Evolutionary conservation across 192 early-diverging fungal genomes (phyloP).

Genomic region (Coemansia sp.): DNA sequence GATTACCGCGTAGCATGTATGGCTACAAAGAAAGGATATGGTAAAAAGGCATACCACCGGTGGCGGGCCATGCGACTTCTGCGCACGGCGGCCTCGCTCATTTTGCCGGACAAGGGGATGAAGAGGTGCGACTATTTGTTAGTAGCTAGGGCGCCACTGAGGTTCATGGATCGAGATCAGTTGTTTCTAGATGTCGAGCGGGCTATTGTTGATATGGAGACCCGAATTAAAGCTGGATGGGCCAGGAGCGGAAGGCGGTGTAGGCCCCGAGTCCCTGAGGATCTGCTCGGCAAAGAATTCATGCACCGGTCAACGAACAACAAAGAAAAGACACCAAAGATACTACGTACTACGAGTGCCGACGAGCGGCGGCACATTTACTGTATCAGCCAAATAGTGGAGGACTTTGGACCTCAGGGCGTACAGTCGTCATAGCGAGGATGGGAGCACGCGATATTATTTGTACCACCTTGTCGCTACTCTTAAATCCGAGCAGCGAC

Average conservation of each 20-base stretch:
- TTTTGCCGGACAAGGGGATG: constrained; percentile 45
- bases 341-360: neutral
- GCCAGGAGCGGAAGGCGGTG: neutral
- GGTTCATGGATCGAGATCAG: constrained; percentile 31
- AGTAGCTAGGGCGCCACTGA: constrained; percentile 14
- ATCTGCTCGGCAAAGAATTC: neutral
- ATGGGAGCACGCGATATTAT: neutral
- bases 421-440: neutral
- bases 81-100: constrained; percentile 30
- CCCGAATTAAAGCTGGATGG: neutral
- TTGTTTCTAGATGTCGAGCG: constrained; percentile 28
- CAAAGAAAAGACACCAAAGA: neutral
- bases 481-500: neutral
- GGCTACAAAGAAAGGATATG: constrained; percentile 36
- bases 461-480: neutral
- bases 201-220: constrained; percentile 21
- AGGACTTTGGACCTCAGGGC: neutral
- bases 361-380: neutral
- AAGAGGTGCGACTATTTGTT: constrained; percentile 48
- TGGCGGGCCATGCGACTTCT: constrained; percentile 34
- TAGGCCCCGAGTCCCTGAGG: neutral
- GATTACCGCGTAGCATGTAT: constrained; percentile 42
- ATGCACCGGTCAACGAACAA: neutral
- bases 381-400: neutral
- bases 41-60: constrained; percentile 34